A percentile compares a stretch with the other conserved stretches of the same genome.
Conservation (phyloP, 495 filamentous ascomycete genomes). For the Aspergillus saccharolyticus region DNA sequence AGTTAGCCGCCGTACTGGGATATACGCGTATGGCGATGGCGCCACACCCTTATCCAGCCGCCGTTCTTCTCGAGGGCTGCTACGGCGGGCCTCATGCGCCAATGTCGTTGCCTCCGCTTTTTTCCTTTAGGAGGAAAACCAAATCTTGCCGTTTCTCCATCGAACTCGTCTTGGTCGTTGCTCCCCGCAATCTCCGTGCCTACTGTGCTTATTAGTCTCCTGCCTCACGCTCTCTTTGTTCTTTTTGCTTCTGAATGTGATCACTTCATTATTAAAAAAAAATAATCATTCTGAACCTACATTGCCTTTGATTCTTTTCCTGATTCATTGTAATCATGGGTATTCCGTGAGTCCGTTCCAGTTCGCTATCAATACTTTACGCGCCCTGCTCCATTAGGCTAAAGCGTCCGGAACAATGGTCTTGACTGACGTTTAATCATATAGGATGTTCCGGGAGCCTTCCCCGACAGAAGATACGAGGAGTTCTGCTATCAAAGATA, state of each 20-base stretch:
- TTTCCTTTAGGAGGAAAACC: conserved; percentile 17
- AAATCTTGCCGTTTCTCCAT: conserved; percentile 23
- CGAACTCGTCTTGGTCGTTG: conserved; percentile 11
- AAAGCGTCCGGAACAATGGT: conserved; percentile 11
- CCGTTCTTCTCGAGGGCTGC: conserved; percentile 2
- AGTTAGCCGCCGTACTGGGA: conserved; percentile 8
- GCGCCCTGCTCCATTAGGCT: conserved; percentile 25
- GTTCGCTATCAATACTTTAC: conserved; percentile 12
- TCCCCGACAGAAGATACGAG: conserved; percentile 45
- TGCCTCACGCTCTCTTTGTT: conserved; percentile 10
- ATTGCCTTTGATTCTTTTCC: conserved; percentile 12
- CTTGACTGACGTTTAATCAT: conserved; percentile 17
- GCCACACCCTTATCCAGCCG: conserved; percentile 17
- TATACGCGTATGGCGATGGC: conserved; percentile 8
- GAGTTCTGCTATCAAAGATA: conserved; percentile 52
- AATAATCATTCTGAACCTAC: conserved; percentile 3
- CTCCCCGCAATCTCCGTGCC: conserved; percentile 17
- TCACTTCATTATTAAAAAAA: conserved; percentile 2
- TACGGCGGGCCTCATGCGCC: conserved; percentile 14
- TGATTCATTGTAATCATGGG: conserved; percentile 54
- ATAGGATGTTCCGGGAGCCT: conserved; percentile 56
- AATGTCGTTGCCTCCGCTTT: conserved; percentile 21
- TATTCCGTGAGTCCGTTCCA: conserved; percentile 62
- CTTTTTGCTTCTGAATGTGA: conserved; percentile 7
- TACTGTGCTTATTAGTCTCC: conserved; percentile 3